A percentile compares a stretch with the other conserved stretches of the same genome.
These are phyloP conservation scores for Fusarium torreyae DNA, from an alignment of 2,329 filamentous ascomycete genomes.

Conservation along the genomic window DNA sequence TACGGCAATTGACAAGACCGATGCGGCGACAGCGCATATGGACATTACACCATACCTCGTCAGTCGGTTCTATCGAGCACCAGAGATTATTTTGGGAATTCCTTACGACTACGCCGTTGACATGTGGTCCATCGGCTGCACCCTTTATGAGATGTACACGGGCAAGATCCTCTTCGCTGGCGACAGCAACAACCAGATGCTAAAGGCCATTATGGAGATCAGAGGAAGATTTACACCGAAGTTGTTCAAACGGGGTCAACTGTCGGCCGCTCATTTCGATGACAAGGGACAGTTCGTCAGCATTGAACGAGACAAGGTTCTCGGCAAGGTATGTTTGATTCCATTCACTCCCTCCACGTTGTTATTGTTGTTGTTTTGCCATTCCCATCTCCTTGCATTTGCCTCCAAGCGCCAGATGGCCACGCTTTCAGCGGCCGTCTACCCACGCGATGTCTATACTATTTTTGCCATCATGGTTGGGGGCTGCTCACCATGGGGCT, in stretches of 20 bases:
- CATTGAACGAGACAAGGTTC: slow-evolving; percentile 88
- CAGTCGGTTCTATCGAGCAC: slow-evolving; percentile 96
- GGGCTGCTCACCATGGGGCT: slow-evolving; percentile 40
- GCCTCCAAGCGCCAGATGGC: slow-evolving; percentile 36
- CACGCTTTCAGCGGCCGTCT: slow-evolving; percentile 21
- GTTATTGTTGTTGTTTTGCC: slow-evolving; percentile 31
- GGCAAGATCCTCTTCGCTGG: slow-evolving; percentile 98
- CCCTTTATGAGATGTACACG: slow-evolving; percentile 95
- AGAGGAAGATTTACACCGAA: slow-evolving; percentile 93
- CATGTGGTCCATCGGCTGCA: slow-evolving; percentile 98
- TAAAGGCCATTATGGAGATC: slow-evolving; percentile 95
- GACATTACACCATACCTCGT: slow-evolving; percentile 96
- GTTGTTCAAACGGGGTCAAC: slow-evolving; percentile 85
- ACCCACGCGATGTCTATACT: slow-evolving; percentile 35
- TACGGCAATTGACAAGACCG: slow-evolving; percentile 92
- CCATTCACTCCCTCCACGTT: slow-evolving; percentile 39
- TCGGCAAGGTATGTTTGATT: slow-evolving; percentile 77
- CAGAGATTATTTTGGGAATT: slow-evolving; percentile 97
- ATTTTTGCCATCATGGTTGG: slow-evolving; percentile 45
- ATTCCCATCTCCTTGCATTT: slow-evolving; percentile 38
- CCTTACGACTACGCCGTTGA: slow-evolving; percentile 95
- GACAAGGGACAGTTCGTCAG: slow-evolving; percentile 87
- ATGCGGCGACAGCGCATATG: slow-evolving; percentile 78
- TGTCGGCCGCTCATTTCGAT: slow-evolving; percentile 86
- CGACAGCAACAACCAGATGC: slow-evolving; percentile 98